Percentiles rank a stretch among this genome's conserved stretches.
Conservation (phyloP, 176 grass and related monocot genomes). For the Pontederia paniculata region DNA sequence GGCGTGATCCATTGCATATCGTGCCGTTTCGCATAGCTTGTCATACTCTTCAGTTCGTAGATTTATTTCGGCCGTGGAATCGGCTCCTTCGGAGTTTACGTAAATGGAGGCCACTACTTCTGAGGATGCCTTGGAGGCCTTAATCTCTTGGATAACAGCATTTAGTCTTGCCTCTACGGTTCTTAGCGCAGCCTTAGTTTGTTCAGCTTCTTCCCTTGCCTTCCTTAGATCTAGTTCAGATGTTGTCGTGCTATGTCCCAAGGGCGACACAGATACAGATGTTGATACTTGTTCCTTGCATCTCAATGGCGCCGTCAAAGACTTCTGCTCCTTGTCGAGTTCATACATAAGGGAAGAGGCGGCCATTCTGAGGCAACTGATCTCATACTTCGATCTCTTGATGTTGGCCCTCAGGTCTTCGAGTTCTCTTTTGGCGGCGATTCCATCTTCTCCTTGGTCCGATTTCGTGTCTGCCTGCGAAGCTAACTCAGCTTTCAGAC, state of each 20-base stretch:
- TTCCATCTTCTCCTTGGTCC: background rate
- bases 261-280: slow-evolving; percentile 5
- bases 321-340: slow-evolving; percentile 3
- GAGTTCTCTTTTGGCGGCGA: slow-evolving; percentile 9
- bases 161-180: slow-evolving; percentile 7
- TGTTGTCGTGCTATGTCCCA: slow-evolving; percentile 4
- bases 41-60: slow-evolving; percentile 13
- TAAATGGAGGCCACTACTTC: background rate
- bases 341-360: slow-evolving; percentile 7
- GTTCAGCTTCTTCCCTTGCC: slow-evolving; percentile 9
- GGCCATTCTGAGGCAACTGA: slow-evolving; percentile 5
- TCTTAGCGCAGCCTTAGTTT: background rate
- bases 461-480: slow-evolving; percentile 25
- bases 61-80: background rate
- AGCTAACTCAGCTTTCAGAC: slow-evolving; percentile 33
- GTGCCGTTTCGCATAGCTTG: background rate
- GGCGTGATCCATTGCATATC: slow-evolving; percentile 5
- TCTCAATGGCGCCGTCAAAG: slow-evolving; percentile 8
- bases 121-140: slow-evolving; percentile 5
- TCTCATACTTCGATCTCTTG: slow-evolving; percentile 1
- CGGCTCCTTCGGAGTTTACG: background rate
- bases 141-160: slow-evolving; percentile 4
- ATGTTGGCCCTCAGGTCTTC: background rate
- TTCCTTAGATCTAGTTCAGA: slow-evolving; percentile 7
- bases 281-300: background rate